Conservation (phyloP, 1,284 basidiomycete genomes). For the Sporisorium graminicola region DNA sequence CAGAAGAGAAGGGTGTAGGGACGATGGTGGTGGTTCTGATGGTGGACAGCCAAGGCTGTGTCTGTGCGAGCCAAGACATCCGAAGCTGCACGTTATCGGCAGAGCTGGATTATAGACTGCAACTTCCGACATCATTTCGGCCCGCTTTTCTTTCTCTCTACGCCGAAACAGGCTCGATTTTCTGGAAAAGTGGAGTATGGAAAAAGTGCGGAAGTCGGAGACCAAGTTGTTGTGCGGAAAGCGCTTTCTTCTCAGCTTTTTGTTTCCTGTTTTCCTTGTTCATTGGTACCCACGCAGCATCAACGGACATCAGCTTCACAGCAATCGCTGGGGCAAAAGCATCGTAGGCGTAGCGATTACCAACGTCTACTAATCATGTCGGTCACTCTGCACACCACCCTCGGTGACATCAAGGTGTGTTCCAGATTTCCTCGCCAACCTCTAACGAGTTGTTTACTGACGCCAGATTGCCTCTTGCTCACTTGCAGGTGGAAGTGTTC, state of each 20-base stretch:
- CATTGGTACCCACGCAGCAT: no score
- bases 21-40: slow-evolving; percentile 4
- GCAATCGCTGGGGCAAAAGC: background rate
- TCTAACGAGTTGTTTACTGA: background rate
- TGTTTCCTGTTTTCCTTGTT: background rate
- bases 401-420: slow-evolving; percentile 87
- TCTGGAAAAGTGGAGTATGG: slow-evolving; percentile 11
- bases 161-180: background rate
- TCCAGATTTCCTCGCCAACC: background rate
- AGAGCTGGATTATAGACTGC: no score
- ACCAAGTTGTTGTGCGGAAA: background rate
- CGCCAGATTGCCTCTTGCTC: background rate
- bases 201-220: slow-evolving; percentile 22
- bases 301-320: background rate
- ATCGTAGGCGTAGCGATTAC: background rate
- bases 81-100: background rate
- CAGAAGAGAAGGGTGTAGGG: background rate
- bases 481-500: slow-evolving; percentile 81
- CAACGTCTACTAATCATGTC: slow-evolving; percentile 76
- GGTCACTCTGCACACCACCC: slow-evolving; percentile 91
- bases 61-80: slow-evolving; percentile 17
- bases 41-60: slow-evolving; percentile 1
- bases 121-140: background rate
- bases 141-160: background rate
- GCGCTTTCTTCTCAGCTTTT: background rate